Base-by-base conservation (phyloP, 2,329 filamentous ascomycete species). In the Chrysosporium queenslandicum region DNA sequence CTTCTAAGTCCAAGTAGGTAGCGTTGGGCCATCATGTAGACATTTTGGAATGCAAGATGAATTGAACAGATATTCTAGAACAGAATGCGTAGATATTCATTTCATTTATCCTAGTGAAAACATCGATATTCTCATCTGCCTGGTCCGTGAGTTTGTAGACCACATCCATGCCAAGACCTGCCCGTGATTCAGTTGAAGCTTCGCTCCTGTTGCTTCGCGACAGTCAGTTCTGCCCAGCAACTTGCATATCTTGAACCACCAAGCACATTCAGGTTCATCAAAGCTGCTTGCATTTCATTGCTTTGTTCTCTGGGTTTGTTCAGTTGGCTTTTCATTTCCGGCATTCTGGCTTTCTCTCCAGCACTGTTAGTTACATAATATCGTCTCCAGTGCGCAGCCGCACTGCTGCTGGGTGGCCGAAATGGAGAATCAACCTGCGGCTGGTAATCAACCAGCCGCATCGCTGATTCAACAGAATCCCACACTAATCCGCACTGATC, bases 401-500 rank as follows among this genome's bases (percentile, higher is more conserved):
- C 11, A 2, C 25, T 30, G 36, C 25, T 49, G 36, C 37, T 37
- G 11, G 34, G 3, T 37, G 14, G 36, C 30, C 40, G 34, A 41
- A n/a, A 55, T 57, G 55, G 52, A 55, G 48, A 51, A 52, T 40
- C 47, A 54, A 40, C 8, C 53, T 29, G 53, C 27, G 14, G 56
- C 58, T 18, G 59, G 60, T 36, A 63, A 67, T 56, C 55, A 59
- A 45, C 61, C 64, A 25, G 50, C 37, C 20, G 18, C 21, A 12
- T 59, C 60, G 7, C 32, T 49, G 20, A 58, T 58, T 50, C 66
- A 68, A 55, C 70, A 72, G 58, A 68, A 72, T 46, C 67, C 70
- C 4, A 69, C 71, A 50, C 61, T 76, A 46, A 77, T 79, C 58
- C 71, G 71, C 41, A 74, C 76, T 27, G 72, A 76, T 53, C 74